Percentiles rank a stretch among this genome's conserved stretches.
These are phyloP conservation scores for Leishmania amazonensis DNA, from an alignment of 208 protist species.

Conservation along the genomic window DNA sequence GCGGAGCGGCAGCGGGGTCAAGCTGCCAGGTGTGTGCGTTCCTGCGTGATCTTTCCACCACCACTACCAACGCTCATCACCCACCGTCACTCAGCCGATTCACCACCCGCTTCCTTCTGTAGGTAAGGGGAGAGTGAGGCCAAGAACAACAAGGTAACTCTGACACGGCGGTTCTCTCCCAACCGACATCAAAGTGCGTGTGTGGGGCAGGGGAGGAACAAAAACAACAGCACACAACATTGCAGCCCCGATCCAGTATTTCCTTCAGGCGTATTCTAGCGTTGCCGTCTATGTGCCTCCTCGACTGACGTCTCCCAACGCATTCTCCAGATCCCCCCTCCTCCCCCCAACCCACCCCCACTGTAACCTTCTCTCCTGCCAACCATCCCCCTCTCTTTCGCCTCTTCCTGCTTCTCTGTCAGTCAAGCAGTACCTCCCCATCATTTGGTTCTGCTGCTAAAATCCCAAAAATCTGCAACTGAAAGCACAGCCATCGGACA, in stretches of 20 bases:
- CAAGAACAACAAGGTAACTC: neutral
- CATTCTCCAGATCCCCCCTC: neutral
- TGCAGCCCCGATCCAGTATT: neutral
- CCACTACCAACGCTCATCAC: neutral
- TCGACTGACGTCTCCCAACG: neutral
- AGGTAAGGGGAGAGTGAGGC: neutral
- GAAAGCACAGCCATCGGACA: neutral
- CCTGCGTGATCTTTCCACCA: no score
- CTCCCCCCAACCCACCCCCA: neutral
- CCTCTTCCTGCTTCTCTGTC: neutral
- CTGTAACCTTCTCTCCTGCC: neutral
- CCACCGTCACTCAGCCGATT: neutral
- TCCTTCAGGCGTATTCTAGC: neutral
- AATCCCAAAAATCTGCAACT: neutral
- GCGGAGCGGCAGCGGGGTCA: neutral
- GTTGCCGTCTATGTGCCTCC: neutral
- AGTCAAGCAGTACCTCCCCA: neutral
- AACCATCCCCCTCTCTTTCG: no score
- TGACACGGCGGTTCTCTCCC: neutral
- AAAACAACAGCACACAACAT: neutral
- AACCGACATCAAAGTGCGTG: neutral
- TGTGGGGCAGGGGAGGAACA: no score
- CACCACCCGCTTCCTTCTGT: neutral
- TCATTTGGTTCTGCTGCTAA: neutral
- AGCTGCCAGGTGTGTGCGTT: neutral